Conservation (phyloP, 169 alveolate genomes). For the Haemoproteus tartakovskyi region DNA sequence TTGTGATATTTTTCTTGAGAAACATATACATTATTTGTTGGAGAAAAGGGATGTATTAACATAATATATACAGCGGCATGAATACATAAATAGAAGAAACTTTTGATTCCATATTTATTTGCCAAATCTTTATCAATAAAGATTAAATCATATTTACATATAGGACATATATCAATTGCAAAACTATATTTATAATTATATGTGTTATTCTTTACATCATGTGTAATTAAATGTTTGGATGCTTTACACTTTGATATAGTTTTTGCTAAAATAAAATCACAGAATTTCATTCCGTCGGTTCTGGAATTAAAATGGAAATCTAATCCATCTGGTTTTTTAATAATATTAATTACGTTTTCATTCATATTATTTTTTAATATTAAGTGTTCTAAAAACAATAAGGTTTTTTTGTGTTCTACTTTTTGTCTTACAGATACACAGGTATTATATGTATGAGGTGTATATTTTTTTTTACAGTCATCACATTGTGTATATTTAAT, state of each 20-base stretch:
- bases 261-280: slow-evolving; percentile 89
- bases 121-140: slow-evolving; percentile 86
- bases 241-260: slow-evolving; percentile 85
- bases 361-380: slow-evolving; percentile 93
- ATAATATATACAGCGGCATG: slow-evolving; percentile 50
- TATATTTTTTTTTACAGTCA: slow-evolving; percentile 95
- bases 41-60: slow-evolving; percentile 23
- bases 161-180: slow-evolving; percentile 92
- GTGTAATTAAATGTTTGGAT: slow-evolving; percentile 89
- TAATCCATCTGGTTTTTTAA: slow-evolving; percentile 94
- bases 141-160: slow-evolving; percentile 97
- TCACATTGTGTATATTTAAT: slow-evolving; percentile 93
- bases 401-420: slow-evolving; percentile 95
- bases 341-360: slow-evolving; percentile 88
- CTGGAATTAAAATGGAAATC: slow-evolving; percentile 94
- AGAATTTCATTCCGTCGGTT: slow-evolving; percentile 93
- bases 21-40: slow-evolving; percentile 13
- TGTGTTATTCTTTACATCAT: slow-evolving; percentile 88
- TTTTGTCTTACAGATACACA: slow-evolving; percentile 95
- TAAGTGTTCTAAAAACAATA: slow-evolving; percentile 94
- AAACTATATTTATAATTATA: slow-evolving; percentile 89
- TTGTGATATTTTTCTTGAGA: slow-evolving; percentile 69
- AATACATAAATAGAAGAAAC: slow-evolving; percentile 33
- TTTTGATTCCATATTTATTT: slow-evolving; percentile 81
- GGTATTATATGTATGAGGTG: slow-evolving; percentile 99